Conservation (phyloP, 164 flowering plant genomes). For the Sedum album region DNA sequence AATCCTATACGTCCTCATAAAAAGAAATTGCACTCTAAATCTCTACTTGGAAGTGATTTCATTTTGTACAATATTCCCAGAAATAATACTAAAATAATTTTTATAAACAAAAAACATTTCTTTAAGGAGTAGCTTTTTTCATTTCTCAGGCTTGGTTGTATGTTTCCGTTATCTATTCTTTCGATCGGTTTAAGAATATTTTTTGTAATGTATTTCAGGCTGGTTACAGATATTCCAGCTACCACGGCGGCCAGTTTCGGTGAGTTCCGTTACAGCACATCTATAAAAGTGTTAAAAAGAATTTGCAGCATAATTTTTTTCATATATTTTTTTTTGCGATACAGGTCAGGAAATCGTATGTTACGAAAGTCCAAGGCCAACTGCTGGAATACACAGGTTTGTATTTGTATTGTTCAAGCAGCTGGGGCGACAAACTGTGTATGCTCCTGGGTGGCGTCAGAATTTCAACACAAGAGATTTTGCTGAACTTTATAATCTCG, state of each 20-base stretch:
- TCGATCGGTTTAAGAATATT: neutral
- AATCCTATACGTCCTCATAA: neutral
- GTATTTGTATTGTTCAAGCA: slow-evolving; percentile 4
- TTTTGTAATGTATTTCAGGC: neutral
- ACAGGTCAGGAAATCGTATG: slow-evolving; percentile 5
- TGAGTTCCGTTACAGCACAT: neutral
- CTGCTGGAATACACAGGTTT: slow-evolving; percentile 4
- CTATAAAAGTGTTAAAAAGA: neutral
- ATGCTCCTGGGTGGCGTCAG: slow-evolving; percentile 5
- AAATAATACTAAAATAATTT: no score
- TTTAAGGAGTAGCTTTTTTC: neutral
- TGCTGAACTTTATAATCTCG: slow-evolving; percentile 4
- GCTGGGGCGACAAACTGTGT: slow-evolving; percentile 1
- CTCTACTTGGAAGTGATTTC: neutral
- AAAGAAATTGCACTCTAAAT: neutral
- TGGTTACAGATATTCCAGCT: slow-evolving; percentile 7
- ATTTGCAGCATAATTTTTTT: neutral
- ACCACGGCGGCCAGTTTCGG: slow-evolving; percentile 1
- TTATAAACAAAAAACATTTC: no score
- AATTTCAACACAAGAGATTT: slow-evolving; percentile 6
- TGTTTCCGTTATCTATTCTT: neutral
- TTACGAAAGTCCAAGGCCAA: slow-evolving; percentile 4
- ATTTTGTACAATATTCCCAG: no score
- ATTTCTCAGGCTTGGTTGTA: neutral
- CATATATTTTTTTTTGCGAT: neutral